Base-by-base conservation (phyloP, 768 basidiomycete genomes). In the Hysterangium stoloniferum region DNA sequence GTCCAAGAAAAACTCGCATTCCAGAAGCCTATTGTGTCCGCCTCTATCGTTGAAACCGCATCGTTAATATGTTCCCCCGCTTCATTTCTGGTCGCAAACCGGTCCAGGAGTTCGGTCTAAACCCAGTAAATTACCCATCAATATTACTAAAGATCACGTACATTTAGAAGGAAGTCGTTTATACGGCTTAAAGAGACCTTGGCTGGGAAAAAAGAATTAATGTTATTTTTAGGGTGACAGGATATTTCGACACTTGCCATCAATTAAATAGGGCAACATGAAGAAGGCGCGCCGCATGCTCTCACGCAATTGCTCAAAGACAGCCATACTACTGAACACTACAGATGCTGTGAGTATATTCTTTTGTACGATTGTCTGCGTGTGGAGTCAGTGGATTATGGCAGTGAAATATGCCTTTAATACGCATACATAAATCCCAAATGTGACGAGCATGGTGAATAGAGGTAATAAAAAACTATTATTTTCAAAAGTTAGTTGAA, bases 101-200 rank as follows among this genome's bases (percentile, higher is more conserved):
- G 52, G 34, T 68, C 66, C 35, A 68, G 48, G 19, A 68, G 51
- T 43, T 67, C 65, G 19, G 64, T 67, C 66, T 66, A 48, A 11
- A 11, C 13, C n/a, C 19, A 37, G 9, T 17, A 28, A n/a, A 17
- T 20, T 9, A 20, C 24, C 3, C 33, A 42, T 20, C n/a, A n/a
- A 29, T 22, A 11, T 37, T 32, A 40, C 29, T 24, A 15, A 41
- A 28, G 38, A 7, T 22, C 19, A 6, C 9, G 13, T 48, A 65
- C 64, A 6, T 65, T 56, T 12, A 59, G 49, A 29, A 74, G 54
- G 61, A 73, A 75, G 4, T 66, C 65, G 58, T 76, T 67, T 29
- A 80, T 57, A 20, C 86, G 76, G 49, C 79, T 76, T 4, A 87
- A 57, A 2, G 83, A 83, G 4, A 88, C 83, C 62, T 79, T 80